A percentile compares a stretch with the other conserved stretches of the same genome.
Conservation (phyloP, 768 basidiomycete species). For the Astraeus odoratus region DNA sequence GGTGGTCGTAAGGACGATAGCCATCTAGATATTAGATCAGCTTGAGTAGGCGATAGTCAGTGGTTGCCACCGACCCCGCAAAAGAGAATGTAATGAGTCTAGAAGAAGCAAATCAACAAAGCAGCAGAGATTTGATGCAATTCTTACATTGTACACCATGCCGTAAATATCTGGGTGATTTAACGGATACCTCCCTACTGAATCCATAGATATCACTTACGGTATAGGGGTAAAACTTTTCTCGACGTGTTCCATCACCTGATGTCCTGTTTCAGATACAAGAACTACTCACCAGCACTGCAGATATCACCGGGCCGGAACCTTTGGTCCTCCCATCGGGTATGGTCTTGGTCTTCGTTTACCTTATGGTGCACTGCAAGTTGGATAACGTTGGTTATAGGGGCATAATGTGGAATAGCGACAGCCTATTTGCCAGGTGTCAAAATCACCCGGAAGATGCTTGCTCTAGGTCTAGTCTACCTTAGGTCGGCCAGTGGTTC, state of each 20-base stretch:
- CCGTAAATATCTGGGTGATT: conserved; percentile 55
- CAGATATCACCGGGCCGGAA: conserved; percentile 57
- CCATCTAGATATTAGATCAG: conserved; percentile 34
- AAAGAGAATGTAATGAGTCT: conserved; percentile 56
- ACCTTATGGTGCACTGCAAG: conserved; percentile 47
- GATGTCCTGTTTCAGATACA: too few relatives aligned
- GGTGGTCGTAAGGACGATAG: conserved; percentile 36
- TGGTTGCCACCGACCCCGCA: conserved; percentile 38
- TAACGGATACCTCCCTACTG: not conserved
- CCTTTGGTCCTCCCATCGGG: conserved; percentile 39
- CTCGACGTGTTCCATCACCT: not conserved
- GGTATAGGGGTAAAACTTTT: conserved; percentile 54
- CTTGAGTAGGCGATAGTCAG: not conserved
- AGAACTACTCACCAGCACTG: conserved; percentile 41
- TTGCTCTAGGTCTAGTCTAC: conserved; percentile 22
- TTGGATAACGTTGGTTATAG: conserved; percentile 59
- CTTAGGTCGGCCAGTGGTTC: conserved; percentile 73
- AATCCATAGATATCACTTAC: conserved; percentile 29
- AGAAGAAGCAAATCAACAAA: conserved; percentile 19
- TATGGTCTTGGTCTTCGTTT: conserved; percentile 38
- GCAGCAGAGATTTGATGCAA: not conserved
- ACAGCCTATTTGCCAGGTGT: conserved; percentile 36
- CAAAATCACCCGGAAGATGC: not conserved
- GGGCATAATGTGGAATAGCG: conserved; percentile 51
- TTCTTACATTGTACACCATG: conserved; percentile 47